phyloP scores from a whole-genome alignment of 2,329 filamentous ascomycete species.

The Arthroderma uncinatum region DNA sequence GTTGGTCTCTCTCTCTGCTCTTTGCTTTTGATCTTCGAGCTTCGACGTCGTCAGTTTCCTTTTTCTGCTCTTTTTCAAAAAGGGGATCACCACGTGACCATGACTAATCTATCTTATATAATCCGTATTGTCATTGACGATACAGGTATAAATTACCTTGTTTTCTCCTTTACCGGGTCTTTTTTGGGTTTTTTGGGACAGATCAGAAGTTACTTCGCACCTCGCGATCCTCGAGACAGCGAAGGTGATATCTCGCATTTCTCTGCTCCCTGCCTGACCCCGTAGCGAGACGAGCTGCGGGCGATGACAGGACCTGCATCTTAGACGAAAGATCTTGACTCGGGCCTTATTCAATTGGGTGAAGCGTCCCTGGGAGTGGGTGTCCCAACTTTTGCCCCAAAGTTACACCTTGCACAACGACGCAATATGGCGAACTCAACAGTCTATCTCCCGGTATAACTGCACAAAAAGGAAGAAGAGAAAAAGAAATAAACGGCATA shows the following conservation, averaged over 20 bases:
- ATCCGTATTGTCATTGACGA: background rate
- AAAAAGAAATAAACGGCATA: background rate
- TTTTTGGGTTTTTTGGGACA: background rate
- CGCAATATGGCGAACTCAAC: background rate
- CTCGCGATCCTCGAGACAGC: background rate
- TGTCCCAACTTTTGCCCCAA: background rate
- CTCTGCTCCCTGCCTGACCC: background rate
- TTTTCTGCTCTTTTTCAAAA: background rate
- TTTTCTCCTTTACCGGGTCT: background rate
- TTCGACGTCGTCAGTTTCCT: background rate
- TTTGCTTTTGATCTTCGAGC: background rate
- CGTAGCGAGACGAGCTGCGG: background rate
- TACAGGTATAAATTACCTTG: background rate
- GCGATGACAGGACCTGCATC: background rate
- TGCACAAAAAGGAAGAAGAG: background rate
- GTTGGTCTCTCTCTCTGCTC: background rate
- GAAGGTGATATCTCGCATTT: constrained; percentile 5
- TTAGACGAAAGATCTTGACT: background rate
- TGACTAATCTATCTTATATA: background rate
- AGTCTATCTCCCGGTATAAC: constrained; percentile 1
- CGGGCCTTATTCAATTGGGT: background rate
- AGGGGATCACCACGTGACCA: background rate
- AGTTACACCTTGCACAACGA: constrained; percentile 4
- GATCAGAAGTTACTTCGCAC: constrained; percentile 1
- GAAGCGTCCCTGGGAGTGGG: background rate